phyloP scores from a whole-genome alignment of 2,329 filamentous ascomycete species.

The Pseudogymnoascus sp. region DNA sequence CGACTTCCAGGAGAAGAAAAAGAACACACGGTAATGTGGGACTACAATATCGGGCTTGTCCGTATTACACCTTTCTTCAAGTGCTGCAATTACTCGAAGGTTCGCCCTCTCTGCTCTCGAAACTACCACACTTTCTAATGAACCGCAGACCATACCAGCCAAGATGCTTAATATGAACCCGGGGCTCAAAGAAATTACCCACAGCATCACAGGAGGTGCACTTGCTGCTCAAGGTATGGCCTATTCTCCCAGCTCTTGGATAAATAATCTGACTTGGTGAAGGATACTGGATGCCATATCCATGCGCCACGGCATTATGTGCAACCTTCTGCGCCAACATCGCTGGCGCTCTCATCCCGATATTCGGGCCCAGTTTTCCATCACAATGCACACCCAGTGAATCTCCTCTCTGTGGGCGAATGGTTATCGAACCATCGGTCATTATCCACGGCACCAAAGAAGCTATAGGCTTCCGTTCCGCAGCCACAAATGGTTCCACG shows the following conservation, averaged over 20 bases:
- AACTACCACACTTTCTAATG: constrained; percentile 7
- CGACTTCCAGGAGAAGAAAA: constrained; percentile 58
- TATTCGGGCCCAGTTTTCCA: constrained; percentile 82
- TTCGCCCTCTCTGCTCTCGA: constrained; percentile 33
- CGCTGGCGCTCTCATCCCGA: constrained; percentile 75
- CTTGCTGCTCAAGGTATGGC: constrained; percentile 76
- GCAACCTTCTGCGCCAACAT: constrained; percentile 85
- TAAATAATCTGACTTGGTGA: constrained; percentile 12
- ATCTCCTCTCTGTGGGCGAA: constrained; percentile 57
- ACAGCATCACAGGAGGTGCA: constrained; percentile 90
- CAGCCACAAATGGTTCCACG: not conserved
- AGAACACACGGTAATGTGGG: constrained; percentile 83
- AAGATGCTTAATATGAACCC: constrained; percentile 74
- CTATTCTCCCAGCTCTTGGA: not conserved
- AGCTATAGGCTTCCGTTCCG: constrained; percentile 37
- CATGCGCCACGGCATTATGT: constrained; percentile 79
- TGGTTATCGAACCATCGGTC: constrained; percentile 56
- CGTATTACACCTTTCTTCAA: constrained; percentile 95
- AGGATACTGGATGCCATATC: constrained; percentile 97
- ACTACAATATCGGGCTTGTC: constrained; percentile 90
- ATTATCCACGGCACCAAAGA: constrained; percentile 47
- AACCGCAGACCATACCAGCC: constrained; percentile 70
- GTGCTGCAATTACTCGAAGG: constrained; percentile 81
- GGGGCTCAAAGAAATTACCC: constrained; percentile 80
- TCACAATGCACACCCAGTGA: constrained; percentile 59